Evolutionary conservation across 108 stramenopile genomes (phyloP).

Genomic region (Ochromonas danica): DNA sequence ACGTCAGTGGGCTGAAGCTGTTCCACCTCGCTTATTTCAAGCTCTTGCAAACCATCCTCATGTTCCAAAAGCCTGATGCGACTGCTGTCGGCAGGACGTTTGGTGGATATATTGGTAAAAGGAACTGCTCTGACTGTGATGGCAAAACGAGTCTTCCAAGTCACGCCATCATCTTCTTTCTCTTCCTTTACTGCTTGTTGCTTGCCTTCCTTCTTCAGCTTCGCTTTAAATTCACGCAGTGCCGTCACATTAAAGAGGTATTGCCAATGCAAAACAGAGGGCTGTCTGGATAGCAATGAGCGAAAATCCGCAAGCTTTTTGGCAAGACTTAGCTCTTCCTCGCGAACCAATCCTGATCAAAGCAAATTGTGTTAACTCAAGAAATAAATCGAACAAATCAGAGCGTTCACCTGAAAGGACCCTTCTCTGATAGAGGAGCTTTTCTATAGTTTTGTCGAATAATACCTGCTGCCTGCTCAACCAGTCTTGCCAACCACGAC

Average conservation of each 20-base stretch:
- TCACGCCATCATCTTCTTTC: neutral
- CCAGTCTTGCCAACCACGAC: too few species aligned
- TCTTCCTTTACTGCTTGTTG: too few species aligned
- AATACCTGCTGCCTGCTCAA: too few species aligned
- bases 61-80: too few species aligned
- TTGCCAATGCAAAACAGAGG: neutral
- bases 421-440: too few species aligned
- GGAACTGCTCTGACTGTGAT: neutral
- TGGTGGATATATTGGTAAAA: neutral
- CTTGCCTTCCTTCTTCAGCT: neutral
- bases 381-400: too few species aligned
- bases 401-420: too few species aligned
- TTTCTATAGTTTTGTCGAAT: neutral
- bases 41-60: too few species aligned
- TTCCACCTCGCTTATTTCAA: too few species aligned
- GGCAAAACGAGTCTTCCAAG: neutral
- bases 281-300: neutral
- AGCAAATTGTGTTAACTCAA: too few species aligned
- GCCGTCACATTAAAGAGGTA: neutral
- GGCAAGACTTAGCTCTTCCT: neutral
- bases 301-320: neutral
- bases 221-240: neutral
- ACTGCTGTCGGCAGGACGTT: neutral
- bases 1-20: too few species aligned
- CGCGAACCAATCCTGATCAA: too few species aligned